Evolutionary conservation across 1,139 yeast genomes (phyloP).

Genomic region (Protomyces arabidopsidicola): DNA sequence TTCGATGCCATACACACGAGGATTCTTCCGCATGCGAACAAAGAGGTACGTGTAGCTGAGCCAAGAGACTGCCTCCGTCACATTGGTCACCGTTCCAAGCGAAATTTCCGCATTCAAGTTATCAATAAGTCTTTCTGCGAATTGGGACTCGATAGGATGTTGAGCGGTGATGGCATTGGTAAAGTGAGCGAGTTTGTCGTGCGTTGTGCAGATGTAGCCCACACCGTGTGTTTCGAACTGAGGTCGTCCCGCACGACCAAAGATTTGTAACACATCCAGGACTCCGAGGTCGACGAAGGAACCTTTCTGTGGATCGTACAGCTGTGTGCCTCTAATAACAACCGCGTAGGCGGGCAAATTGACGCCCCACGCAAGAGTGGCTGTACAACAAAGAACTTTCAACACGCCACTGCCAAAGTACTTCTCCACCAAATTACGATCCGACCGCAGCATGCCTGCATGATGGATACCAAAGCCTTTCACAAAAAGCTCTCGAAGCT

Average conservation of each 20-base stretch:
- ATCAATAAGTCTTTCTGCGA: constrained; percentile 75
- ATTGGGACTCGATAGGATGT: constrained; percentile 88
- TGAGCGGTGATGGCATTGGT: constrained; percentile 84
- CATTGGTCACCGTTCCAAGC: constrained; percentile 87
- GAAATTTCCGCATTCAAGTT: constrained; percentile 94
- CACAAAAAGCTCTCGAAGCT: constrained; percentile 71
- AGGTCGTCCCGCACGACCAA: constrained; percentile 99
- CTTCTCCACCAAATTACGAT: constrained; percentile 82
- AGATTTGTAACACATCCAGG: constrained; percentile 93
- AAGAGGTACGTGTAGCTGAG: constrained; percentile 90
- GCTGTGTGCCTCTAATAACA: constrained; percentile 91
- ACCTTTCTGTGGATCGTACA: constrained; percentile 91
- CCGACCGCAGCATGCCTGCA: constrained; percentile 93
- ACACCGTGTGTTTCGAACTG: constrained; percentile 91
- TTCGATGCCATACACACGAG: constrained; percentile 86
- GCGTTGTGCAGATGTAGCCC: constrained; percentile 81
- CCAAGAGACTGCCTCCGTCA: constrained; percentile 95
- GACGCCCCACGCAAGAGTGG: constrained; percentile 99
- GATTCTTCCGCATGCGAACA: constrained; percentile 92
- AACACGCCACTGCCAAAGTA: constrained; percentile 83
- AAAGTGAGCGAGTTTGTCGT: constrained; percentile 79
- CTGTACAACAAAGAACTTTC: constrained; percentile 89
- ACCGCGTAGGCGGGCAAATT: constrained; percentile 98
- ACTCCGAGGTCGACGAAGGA: constrained; percentile 91
- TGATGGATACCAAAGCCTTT: constrained; percentile 92